phyloP scores from a whole-genome alignment of 108 stramenopile species.

The Stephanodiscus minutulus region DNA sequence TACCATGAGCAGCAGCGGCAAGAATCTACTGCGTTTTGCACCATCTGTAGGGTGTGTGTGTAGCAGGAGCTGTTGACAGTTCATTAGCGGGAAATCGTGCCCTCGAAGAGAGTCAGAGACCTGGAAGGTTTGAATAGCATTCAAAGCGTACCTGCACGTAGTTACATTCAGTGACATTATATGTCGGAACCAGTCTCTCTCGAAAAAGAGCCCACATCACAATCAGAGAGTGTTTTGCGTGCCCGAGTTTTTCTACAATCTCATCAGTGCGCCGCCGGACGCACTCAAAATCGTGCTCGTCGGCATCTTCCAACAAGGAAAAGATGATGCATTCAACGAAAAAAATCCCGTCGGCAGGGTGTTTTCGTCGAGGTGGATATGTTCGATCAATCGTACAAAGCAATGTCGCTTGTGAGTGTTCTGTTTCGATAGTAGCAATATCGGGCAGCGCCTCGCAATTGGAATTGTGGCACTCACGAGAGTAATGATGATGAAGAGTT shows the following conservation, averaged over 20 bases:
- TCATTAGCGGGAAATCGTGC: constrained; percentile 19
- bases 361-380: constrained; percentile 60
- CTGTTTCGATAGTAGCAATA: constrained; percentile 27
- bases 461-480: constrained; percentile 52
- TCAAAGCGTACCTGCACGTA: constrained; percentile 56
- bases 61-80: constrained; percentile 40
- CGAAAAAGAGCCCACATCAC: constrained; percentile 36
- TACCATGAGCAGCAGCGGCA: no score
- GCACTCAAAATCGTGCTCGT: constrained; percentile 50
- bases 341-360: constrained; percentile 49
- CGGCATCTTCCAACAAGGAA: constrained; percentile 52
- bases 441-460: constrained; percentile 39
- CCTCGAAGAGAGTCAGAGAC: neutral
- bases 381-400: constrained; percentile 52
- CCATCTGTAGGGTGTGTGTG: constrained; percentile 19
- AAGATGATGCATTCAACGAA: constrained; percentile 27
- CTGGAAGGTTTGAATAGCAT: constrained; percentile 31
- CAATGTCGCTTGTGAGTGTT: constrained; percentile 57
- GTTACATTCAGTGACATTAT: constrained; percentile 59
- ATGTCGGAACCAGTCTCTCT: constrained; percentile 31
- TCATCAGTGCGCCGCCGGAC: constrained; percentile 51
- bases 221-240: constrained; percentile 27
- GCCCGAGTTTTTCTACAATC: constrained; percentile 64
- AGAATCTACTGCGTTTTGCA: no score
- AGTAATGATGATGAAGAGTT: constrained; percentile 58